Evolutionary conservation across 2,329 filamentous ascomycete species (phyloP), one percentile per base, ranked within the genome.

Genomic region (Ophiostoma piceae): DNA sequence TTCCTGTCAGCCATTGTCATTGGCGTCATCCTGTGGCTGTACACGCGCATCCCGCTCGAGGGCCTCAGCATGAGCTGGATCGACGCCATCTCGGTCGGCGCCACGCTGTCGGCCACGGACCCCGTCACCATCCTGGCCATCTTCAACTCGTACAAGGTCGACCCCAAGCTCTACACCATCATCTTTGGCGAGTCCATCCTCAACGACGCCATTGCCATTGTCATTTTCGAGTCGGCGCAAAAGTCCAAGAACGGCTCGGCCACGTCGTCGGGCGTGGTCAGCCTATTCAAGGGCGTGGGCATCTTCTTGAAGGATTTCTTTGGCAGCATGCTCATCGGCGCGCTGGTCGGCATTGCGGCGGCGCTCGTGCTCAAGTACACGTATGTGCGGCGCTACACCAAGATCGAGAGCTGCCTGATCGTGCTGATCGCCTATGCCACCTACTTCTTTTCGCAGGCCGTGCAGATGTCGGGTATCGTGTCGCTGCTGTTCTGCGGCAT

Each of bases 141-240:
- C 75, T 99, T 99, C 86, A 98, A 97, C 79, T 91, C 95, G 1
- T 99, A 98, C 86, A 98, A 98, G 81, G 95, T 99, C 75, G 95
- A 99, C 76, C 95, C 95, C 2, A 98, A 98, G 81, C 86, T 99
- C 22, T 99, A 99, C 81, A 99, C 95, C 39, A 89, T 99, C 78
- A 99, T 99, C 74, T 99, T 99, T 79, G 95, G 95, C 77, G 95
- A 99, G 81, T 96, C 94, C 8, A 98, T 99, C 72, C 83, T 99
- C 70, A 99, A 99, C 79, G 95, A 99, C 82, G 95, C 95, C 64
- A 94, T 99, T 77, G 95, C 95, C 74, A 99, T 99, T 79, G 95
- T 99, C 77, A 88, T 99, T 74, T 99, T 99, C 80, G 94, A 99
- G 82, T 97, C 95, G 4, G 95, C 95, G 12, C 94, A 97, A 78